Evolutionary conservation across 2,329 filamentous ascomycete species (phyloP).

Genomic region (Cytospora schulzeri): DNA sequence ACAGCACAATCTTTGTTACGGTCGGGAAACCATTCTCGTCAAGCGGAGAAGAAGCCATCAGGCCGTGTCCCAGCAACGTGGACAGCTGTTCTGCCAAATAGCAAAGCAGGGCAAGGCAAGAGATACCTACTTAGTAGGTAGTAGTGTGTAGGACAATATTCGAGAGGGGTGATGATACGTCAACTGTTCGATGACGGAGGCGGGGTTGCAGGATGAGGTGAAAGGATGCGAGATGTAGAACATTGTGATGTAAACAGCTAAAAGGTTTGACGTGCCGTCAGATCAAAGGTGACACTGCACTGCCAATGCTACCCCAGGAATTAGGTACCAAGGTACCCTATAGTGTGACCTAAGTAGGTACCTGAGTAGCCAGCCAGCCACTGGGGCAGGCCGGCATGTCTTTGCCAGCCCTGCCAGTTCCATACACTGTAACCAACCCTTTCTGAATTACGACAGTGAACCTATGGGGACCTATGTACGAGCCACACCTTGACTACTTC

Average conservation of each 20-base stretch:
- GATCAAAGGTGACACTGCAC: background rate
- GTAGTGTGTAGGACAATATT: background rate
- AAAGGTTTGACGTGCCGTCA: background rate
- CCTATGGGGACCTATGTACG: too few relatives aligned
- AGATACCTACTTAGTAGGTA: too few relatives aligned
- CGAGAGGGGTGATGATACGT: background rate
- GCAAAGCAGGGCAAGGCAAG: background rate
- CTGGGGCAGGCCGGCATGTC: background rate
- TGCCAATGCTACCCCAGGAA: too few relatives aligned
- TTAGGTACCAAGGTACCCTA: background rate
- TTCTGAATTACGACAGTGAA: slow-evolving; percentile 9
- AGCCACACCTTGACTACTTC: slow-evolving; percentile 19
- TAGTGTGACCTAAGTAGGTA: too few relatives aligned
- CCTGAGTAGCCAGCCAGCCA: too few relatives aligned
- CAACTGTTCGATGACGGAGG: background rate
- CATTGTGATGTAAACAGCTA: background rate
- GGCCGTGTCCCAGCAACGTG: background rate
- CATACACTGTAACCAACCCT: too few relatives aligned
- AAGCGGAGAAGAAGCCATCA: background rate
- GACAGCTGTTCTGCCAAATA: background rate
- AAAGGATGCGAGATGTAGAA: background rate
- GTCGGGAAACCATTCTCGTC: background rate
- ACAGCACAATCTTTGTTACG: background rate
- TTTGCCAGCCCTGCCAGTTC: slow-evolving; percentile 8
- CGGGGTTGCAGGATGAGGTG: background rate